Evolutionary conservation across 2,329 filamentous ascomycete genomes (phyloP).

Genomic region (Waltergamsia citrina): DNA sequence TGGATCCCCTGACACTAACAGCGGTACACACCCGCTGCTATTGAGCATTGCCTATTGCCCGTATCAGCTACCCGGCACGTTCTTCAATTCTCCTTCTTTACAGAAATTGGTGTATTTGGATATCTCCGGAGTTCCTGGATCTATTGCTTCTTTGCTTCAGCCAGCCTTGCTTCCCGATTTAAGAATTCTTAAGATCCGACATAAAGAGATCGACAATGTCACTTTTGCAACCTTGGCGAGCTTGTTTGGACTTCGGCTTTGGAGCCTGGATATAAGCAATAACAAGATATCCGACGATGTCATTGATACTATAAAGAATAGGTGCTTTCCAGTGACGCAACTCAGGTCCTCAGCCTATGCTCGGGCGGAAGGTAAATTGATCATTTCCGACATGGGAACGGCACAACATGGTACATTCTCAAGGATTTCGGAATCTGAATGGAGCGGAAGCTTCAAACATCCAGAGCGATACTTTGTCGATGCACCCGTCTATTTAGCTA

Average conservation of each 20-base stretch:
- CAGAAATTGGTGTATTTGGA: constrained; percentile 40
- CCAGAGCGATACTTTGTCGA: constrained; percentile 38
- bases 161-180: constrained; percentile 31
- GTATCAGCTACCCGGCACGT: constrained; percentile 25
- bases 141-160: constrained; percentile 24
- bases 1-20: constrained; percentile 2
- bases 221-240: constrained; percentile 15
- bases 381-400: constrained; percentile 16
- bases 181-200: constrained; percentile 39
- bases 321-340: constrained; percentile 20
- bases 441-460: constrained; percentile 33
- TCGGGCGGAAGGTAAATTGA: constrained; percentile 35
- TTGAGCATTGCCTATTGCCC: constrained; percentile 35
- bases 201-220: constrained; percentile 34
- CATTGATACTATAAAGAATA: constrained; percentile 18
- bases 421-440: constrained; percentile 36
- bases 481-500: constrained; percentile 24
- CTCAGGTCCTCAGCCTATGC: constrained; percentile 28
- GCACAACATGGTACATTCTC: constrained; percentile 28
- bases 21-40: neutral
- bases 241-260: constrained; percentile 32
- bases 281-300: constrained; percentile 41
- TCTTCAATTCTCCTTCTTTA: constrained; percentile 28
- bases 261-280: constrained; percentile 45
- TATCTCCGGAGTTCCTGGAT: constrained; percentile 37